Base-by-base conservation (phyloP, 257 asterid genomes). In the Solanum bulbocastanum region DNA sequence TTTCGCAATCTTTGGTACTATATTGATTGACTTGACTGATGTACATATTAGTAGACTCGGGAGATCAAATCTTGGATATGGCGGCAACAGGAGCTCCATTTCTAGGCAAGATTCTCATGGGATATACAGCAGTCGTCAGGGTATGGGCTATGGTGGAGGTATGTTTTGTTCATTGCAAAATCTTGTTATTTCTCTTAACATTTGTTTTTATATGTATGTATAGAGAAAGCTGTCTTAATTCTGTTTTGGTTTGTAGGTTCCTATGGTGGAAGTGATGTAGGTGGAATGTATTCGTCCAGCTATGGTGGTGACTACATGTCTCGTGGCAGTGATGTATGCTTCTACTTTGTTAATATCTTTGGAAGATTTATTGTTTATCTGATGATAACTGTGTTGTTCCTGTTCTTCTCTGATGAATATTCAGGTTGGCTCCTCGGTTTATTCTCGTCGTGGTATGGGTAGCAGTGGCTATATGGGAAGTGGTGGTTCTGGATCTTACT, bases 51-150 rank as follows among this genome's bases (percentile, higher is more conserved):
- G 25, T 88, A 96, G 99, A 92, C 87, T 94, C 88, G 97, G 97
- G 87, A 94, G 99, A 91, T 93, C 99, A n/a, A 96, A 89, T 92
- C 44, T 93, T 75, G 98, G 96, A 87, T 97, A 96, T 89, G 93
- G 95, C 52, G 93, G 98, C 60, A 90, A 95, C 84, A 93, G 98
- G 83, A 93, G 95, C 89, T 93, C 99, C 46, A 73, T 94, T 74
- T 89, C 98, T 60, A 88, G 94, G 90, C 99, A 96, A 89, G 99
- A 97, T 91, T 90, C 99, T 71, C 98, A 93, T 76, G 96, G 98
- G 69, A 88, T 93, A 30, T 96, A 96, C 87, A 91, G 94, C 87
- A 89, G 95, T 90, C 99, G 98, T 75, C 99, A 94, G 89, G 92
- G 95, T 86, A 94, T 94, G 98, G 90, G 93, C 86, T 96, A 95